A percentile compares a stretch with the other conserved stretches of the same genome.
phyloP scores from a whole-genome alignment of 495 filamentous ascomycete genomes.

The Penicillium turbatum region DNA sequence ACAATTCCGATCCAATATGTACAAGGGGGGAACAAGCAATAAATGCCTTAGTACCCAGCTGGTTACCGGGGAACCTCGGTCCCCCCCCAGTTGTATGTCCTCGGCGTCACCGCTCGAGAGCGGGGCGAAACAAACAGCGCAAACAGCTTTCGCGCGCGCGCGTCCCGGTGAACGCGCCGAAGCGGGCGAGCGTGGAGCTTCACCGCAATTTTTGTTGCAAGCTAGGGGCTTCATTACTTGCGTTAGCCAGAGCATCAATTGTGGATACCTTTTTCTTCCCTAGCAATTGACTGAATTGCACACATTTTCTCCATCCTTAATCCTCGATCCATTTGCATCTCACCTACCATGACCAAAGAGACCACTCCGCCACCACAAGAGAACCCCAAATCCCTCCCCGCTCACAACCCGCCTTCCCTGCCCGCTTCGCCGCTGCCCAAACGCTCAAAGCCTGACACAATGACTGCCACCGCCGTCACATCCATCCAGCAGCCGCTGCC shows the following conservation, averaged over 20 bases:
- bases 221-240: slow-evolving; percentile 2
- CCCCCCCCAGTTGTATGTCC: slow-evolving; percentile 5
- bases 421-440: slow-evolving; percentile 62
- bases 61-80: slow-evolving; percentile 29
- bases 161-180: slow-evolving; percentile 33
- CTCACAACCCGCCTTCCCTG: slow-evolving; percentile 52
- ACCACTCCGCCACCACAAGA: slow-evolving; percentile 35
- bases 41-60: slow-evolving; percentile 4
- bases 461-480: slow-evolving; percentile 33
- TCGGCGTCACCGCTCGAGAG: slow-evolving; percentile 10
- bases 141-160: slow-evolving; percentile 23
- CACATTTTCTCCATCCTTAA: neutral
- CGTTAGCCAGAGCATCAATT: neutral
- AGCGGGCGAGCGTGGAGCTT: slow-evolving; percentile 23
- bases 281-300: neutral
- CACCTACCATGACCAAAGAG: slow-evolving; percentile 52
- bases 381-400: slow-evolving; percentile 18
- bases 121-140: slow-evolving; percentile 13
- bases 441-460: slow-evolving; percentile 48
- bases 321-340: slow-evolving; percentile 2
- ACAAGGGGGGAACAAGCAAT: neutral
- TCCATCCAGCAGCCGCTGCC: slow-evolving; percentile 45
- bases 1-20: neutral
- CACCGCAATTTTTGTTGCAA: slow-evolving; percentile 22
- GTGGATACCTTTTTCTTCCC: neutral